A percentile compares a stretch with the other conserved stretches of the same genome.
These are phyloP conservation scores for Craterostigma plantagineum DNA, from an alignment of 257 asterid species.

Conservation along the genomic window DNA sequence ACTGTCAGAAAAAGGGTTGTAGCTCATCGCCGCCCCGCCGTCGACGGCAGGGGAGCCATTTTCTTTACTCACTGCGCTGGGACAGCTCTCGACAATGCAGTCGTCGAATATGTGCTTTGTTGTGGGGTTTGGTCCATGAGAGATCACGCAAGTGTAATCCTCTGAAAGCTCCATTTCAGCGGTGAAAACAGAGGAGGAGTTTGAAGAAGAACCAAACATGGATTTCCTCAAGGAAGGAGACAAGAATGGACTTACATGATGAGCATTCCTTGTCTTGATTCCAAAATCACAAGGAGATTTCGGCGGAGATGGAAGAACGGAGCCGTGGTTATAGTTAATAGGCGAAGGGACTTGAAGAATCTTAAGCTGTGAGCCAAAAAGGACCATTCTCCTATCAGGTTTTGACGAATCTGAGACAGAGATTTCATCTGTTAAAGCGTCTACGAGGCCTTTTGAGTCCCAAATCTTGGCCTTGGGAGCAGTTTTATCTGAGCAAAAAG, in stretches of 20 bases:
- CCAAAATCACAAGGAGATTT: slow-evolving; percentile 63
- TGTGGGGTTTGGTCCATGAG: slow-evolving; percentile 67
- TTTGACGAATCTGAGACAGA: slow-evolving; percentile 20
- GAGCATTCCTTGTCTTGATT: slow-evolving; percentile 44
- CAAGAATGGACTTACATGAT: slow-evolving; percentile 24
- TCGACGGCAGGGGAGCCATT: slow-evolving; percentile 7
- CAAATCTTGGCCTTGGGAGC: slow-evolving; percentile 23
- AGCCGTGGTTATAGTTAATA: no score
- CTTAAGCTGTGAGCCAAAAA: slow-evolving; percentile 72
- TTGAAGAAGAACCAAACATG: slow-evolving; percentile 24
- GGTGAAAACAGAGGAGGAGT: slow-evolving; percentile 28
- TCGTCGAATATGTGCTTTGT: slow-evolving; percentile 79
- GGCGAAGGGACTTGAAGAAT: slow-evolving; percentile 36
- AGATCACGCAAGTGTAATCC: slow-evolving; percentile 81
- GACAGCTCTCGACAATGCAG: slow-evolving; percentile 66
- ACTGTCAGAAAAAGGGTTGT: not conserved
- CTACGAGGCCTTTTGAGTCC: slow-evolving; percentile 50
- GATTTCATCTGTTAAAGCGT: slow-evolving; percentile 35
- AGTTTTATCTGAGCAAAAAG: slow-evolving; percentile 32
- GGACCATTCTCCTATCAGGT: slow-evolving; percentile 25
- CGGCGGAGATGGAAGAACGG: no score
- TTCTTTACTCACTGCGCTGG: no score
- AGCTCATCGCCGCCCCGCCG: slow-evolving; percentile 18
- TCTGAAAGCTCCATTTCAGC: slow-evolving; percentile 79
- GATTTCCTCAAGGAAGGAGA: slow-evolving; percentile 31